Percentiles rank a stretch among this genome's conserved stretches.
Evolutionary conservation across 176 grass and related monocot genomes (phyloP).

Genomic region (Oryza meyeriana): DNA sequence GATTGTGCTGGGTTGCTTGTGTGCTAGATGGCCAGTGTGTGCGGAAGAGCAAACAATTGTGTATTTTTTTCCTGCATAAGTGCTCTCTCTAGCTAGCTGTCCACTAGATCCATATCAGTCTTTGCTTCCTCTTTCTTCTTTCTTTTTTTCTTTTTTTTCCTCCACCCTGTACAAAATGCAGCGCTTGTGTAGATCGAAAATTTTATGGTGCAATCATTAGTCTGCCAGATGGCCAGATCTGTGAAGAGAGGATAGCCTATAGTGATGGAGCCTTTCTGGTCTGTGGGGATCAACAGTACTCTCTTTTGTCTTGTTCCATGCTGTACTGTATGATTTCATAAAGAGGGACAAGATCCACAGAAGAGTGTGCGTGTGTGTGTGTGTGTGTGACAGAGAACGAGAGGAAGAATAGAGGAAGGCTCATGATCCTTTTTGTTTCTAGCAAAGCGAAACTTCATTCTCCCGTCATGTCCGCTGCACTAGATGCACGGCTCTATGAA

Average conservation of each 20-base stretch:
- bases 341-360: conserved; percentile 37
- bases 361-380: conserved; percentile 14
- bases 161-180: conserved; percentile 61
- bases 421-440: not conserved
- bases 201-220: conserved; percentile 64
- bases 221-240: conserved; percentile 49
- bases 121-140: not conserved
- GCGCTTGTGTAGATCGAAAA: conserved; percentile 40
- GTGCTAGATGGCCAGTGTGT: conserved; percentile 39
- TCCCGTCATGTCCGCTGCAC: conserved; percentile 41
- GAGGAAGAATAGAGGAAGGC: not conserved
- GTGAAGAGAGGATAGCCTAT: conserved; percentile 27
- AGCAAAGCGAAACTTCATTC: not conserved
- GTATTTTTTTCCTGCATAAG: conserved; percentile 26
- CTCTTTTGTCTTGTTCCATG: conserved; percentile 38
- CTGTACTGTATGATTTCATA: conserved; percentile 40
- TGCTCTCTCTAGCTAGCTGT: conserved; percentile 33
- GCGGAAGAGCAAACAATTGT: conserved; percentile 43
- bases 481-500: conserved; percentile 9
- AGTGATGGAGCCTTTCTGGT: conserved; percentile 32
- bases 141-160: not conserved
- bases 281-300: conserved; percentile 37
- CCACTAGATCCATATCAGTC: conserved; percentile 36
- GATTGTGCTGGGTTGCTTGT: conserved; percentile 35
- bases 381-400: conserved; percentile 2